Conservation (phyloP, 1,284 basidiomycete species). For the Naganishia albida region DNA sequence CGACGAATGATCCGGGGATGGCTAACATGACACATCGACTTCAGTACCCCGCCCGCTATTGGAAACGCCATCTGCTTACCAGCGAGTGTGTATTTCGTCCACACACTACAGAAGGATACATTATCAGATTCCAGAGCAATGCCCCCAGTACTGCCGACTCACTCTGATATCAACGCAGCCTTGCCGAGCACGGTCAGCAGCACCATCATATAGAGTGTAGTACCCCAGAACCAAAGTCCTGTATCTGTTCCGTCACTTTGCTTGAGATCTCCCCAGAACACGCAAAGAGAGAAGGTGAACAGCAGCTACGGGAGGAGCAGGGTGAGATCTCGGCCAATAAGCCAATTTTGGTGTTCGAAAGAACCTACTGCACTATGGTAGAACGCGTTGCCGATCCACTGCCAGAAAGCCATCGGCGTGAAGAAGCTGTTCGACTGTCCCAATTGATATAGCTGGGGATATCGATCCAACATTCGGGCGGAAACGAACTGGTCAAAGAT, state of each 20-base stretch:
- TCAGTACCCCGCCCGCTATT: neutral
- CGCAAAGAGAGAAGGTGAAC: conserved; percentile 81
- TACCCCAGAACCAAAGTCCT: conserved; percentile 99
- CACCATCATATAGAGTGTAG: conserved; percentile 86
- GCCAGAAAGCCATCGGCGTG: conserved; percentile 86
- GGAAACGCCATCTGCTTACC: conserved; percentile 55
- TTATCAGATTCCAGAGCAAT: conserved; percentile 34
- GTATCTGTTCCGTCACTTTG: conserved; percentile 75
- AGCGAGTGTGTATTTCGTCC: conserved; percentile 98
- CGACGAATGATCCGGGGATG: conserved; percentile 92
- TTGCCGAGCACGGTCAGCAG: conserved; percentile 95
- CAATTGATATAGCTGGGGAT: conserved; percentile 92
- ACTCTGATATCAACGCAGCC: conserved; percentile 96
- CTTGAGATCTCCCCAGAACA: conserved; percentile 90
- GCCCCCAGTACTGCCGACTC: conserved; percentile 51
- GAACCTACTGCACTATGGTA: conserved; percentile 83
- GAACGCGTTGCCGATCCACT: conserved; percentile 92
- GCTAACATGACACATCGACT: conserved; percentile 53
- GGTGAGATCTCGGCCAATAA: neutral
- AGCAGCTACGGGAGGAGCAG: conserved; percentile 62
- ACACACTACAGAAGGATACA: conserved; percentile 63
- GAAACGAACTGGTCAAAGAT: conserved; percentile 98
- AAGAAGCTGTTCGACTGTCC: conserved; percentile 93
- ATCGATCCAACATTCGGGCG: conserved; percentile 92
- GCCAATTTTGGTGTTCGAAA: neutral